phyloP scores from a whole-genome alignment of 306 rosid genomes.

The Adenanthera pavonina region DNA sequence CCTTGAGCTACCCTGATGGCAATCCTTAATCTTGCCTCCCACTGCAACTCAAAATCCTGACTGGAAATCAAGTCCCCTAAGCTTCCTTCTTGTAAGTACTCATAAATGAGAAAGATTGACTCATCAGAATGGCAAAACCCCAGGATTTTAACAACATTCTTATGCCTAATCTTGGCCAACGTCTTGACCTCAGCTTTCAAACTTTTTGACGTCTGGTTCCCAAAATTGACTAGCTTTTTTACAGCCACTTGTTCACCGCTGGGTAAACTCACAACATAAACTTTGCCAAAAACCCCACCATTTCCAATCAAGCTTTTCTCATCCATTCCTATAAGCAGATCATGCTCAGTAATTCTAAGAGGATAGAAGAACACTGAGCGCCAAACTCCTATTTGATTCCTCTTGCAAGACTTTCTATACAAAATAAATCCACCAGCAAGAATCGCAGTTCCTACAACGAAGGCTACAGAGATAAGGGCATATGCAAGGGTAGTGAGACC shows the following conservation, averaged over 20 bases:
- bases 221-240: constrained; percentile 81
- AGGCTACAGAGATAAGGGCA: constrained; percentile 73
- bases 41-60: constrained; percentile 60
- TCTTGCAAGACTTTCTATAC: constrained; percentile 61
- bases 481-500: constrained; percentile 68
- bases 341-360: constrained; percentile 88
- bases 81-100: constrained; percentile 80
- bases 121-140: constrained; percentile 92
- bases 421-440: constrained; percentile 65
- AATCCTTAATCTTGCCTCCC: constrained; percentile 77
- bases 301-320: constrained; percentile 74
- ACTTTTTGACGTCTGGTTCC: constrained; percentile 69
- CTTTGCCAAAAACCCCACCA: constrained; percentile 77
- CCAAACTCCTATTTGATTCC: constrained; percentile 56
- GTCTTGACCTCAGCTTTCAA: constrained; percentile 87
- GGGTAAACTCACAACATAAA: constrained; percentile 70
- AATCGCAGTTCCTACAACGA: constrained; percentile 64
- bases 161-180: constrained; percentile 91
- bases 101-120: constrained; percentile 78
- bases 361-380: constrained; percentile 90
- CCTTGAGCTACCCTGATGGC: constrained; percentile 93
- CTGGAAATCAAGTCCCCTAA: constrained; percentile 75
- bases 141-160: constrained; percentile 77
- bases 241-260: constrained; percentile 86
- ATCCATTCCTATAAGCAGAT: constrained; percentile 80